Percentiles rank a stretch among this genome's conserved stretches.
Evolutionary conservation across 345 rosid genomes (phyloP).

Genomic region (Lumnitzera littorea): DNA sequence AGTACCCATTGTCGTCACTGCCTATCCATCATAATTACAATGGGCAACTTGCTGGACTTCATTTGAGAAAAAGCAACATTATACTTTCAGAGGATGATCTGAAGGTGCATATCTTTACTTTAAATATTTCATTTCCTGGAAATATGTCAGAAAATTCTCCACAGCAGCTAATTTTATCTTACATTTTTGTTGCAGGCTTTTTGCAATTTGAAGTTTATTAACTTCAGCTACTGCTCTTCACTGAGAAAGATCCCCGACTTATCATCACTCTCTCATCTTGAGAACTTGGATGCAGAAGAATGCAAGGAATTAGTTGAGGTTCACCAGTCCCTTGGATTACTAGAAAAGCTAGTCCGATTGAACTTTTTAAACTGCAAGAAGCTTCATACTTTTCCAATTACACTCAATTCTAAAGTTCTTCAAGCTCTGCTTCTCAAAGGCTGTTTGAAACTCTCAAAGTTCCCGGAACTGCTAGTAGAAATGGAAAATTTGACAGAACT

Average conservation of each 20-base stretch:
- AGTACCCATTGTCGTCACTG: neutral
- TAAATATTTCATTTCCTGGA: too few relatives aligned
- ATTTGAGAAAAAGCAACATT: constrained; percentile 2
- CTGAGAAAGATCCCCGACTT: constrained; percentile 4
- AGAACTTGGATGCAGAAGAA: constrained; percentile 5
- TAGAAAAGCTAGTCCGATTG: neutral
- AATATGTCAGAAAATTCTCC: too few relatives aligned
- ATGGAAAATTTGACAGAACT: constrained; percentile 1
- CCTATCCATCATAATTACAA: neutral
- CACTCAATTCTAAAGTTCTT: constrained; percentile 4
- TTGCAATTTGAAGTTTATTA: neutral
- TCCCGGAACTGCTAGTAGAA: constrained; percentile 5
- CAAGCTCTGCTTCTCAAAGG: neutral
- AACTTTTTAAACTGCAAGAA: constrained; percentile 6
- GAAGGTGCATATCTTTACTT: neutral
- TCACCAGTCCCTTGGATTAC: constrained; percentile 8
- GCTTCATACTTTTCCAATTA: constrained; percentile 9
- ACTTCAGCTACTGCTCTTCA: constrained; percentile 6
- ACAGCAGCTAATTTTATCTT: too few relatives aligned
- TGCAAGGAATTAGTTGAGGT: constrained; percentile 10
- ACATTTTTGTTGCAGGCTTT: neutral
- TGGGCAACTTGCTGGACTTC: constrained; percentile 3
- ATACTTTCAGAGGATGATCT: neutral
- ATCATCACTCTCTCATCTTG: neutral
- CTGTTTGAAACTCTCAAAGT: constrained; percentile 10